Evolutionary conservation across 2,329 filamentous ascomycete genomes (phyloP).

Genomic region (Hypoxylon sp.): DNA sequence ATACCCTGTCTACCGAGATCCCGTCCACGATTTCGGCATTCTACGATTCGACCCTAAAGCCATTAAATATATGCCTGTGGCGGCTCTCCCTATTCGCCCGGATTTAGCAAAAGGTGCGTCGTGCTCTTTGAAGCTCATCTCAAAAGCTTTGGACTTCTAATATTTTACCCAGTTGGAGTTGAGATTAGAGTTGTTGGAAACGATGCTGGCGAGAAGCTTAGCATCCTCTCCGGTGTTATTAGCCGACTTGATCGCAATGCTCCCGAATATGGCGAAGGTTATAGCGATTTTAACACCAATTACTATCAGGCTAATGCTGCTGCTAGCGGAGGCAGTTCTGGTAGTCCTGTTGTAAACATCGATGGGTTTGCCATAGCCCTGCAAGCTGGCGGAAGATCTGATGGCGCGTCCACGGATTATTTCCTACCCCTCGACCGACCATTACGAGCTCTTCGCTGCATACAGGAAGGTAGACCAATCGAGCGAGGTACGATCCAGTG

Average conservation of each 20-base stretch:
- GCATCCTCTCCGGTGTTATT: slow-evolving; percentile 97
- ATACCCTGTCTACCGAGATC: slow-evolving; percentile 96
- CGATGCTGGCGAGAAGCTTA: slow-evolving; percentile 97
- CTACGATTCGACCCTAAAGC: slow-evolving; percentile 94
- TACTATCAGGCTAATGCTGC: slow-evolving; percentile 99
- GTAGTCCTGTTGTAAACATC: slow-evolving; percentile 96
- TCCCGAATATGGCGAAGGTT: slow-evolving; percentile 96
- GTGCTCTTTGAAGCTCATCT: not conserved
- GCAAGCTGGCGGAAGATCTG: slow-evolving; percentile 92
- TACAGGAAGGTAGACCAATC: slow-evolving; percentile 81
- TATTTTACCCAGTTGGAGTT: slow-evolving; percentile 74
- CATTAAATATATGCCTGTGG: slow-evolving; percentile 97
- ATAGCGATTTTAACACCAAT: slow-evolving; percentile 95
- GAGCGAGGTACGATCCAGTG: slow-evolving; percentile 97
- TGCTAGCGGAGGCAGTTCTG: slow-evolving; percentile 97
- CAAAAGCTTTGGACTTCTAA: slow-evolving; percentile 21
- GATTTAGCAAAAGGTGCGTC: slow-evolving; percentile 80
- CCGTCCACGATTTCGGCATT: slow-evolving; percentile 98
- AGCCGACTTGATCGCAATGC: slow-evolving; percentile 96
- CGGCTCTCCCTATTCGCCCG: slow-evolving; percentile 83
- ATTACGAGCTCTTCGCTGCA: slow-evolving; percentile 85
- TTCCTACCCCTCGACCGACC: slow-evolving; percentile 95
- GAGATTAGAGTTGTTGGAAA: slow-evolving; percentile 99
- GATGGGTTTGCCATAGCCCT: slow-evolving; percentile 92
- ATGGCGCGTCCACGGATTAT: slow-evolving; percentile 97